Conservation (phyloP, 371 early-diverging fungal species). For the Rhizopus stolonifer region DNA sequence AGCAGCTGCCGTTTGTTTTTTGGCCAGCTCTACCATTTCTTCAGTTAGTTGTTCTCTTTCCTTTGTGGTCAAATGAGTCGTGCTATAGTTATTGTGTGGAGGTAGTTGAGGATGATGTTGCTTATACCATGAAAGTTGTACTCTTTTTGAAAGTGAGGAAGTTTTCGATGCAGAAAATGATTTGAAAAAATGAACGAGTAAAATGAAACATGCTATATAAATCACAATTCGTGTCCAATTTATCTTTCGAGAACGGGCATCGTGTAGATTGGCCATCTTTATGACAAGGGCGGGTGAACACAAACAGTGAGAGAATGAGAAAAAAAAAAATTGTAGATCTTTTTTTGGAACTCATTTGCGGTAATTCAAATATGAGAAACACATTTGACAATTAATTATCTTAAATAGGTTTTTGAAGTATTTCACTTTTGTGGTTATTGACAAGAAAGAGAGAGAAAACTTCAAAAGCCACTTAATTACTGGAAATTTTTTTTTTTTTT, state of each 20-base stretch:
- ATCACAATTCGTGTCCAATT: slow-evolving; percentile 14
- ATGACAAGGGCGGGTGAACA: too few species aligned
- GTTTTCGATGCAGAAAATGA: slow-evolving; percentile 3
- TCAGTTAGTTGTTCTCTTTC: slow-evolving; percentile 12
- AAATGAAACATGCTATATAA: slow-evolving; percentile 7
- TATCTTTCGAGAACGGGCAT: slow-evolving; percentile 13
- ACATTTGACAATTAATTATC: too few species aligned
- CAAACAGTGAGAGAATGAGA: too few species aligned
- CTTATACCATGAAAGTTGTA: slow-evolving; percentile 17
- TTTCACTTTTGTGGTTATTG: too few species aligned
- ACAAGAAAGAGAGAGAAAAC: too few species aligned
- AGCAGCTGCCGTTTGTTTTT: neutral
- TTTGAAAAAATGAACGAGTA: slow-evolving; percentile 7
- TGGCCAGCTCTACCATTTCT: slow-evolving; percentile 7
- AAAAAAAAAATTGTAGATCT: too few species aligned
- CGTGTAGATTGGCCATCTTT: neutral
- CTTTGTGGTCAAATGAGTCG: slow-evolving; percentile 6
- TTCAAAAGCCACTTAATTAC: too few species aligned
- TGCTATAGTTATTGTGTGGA: slow-evolving; percentile 1
- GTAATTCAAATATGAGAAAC: too few species aligned
- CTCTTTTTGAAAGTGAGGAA: neutral
- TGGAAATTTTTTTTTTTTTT: too few species aligned
- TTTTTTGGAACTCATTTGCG: too few species aligned
- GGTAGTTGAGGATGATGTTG: slow-evolving; percentile 6
- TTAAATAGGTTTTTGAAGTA: too few species aligned